phyloP scores from a whole-genome alignment of 2,329 filamentous ascomycete species.

The Cytospora piceae region DNA sequence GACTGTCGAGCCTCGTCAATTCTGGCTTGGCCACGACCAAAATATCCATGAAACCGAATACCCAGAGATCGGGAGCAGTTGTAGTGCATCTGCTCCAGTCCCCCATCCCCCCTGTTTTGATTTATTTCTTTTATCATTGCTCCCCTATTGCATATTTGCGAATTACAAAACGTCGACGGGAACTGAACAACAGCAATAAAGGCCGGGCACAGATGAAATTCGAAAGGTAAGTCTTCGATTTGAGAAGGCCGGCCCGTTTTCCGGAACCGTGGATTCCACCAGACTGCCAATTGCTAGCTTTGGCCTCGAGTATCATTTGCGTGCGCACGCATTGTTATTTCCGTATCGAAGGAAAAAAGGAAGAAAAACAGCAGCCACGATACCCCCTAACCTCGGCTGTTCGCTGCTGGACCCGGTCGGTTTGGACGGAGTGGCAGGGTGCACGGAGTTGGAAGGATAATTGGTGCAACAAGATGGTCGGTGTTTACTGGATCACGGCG shows the following conservation, averaged over 20 bases:
- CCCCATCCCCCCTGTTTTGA: conserved; percentile 1
- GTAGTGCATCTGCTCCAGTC: conserved; percentile 31
- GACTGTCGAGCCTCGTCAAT: neutral
- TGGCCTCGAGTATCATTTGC: conserved; percentile 4
- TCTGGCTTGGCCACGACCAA: conserved; percentile 43
- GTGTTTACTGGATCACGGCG: neutral
- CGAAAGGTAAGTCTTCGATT: conserved; percentile 26
- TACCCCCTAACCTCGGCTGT: conserved; percentile 16
- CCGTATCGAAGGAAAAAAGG: neutral
- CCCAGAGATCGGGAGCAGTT: conserved; percentile 14
- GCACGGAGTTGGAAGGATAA: neutral
- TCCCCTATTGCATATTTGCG: neutral
- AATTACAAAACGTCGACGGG: conserved; percentile 13
- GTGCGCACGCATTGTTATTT: conserved; percentile 13
- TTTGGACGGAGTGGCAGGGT: conserved; percentile 3
- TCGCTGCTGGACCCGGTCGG: conserved; percentile 7
- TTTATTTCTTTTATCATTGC: conserved; percentile 2
- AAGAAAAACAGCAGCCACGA: conserved; percentile 9
- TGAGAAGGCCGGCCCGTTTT: neutral
- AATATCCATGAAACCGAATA: conserved; percentile 21
- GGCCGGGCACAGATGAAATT: neutral
- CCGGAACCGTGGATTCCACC: neutral
- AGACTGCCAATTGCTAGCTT: conserved; percentile 4
- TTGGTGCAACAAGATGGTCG: neutral
- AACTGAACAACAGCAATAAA: conserved; percentile 19